Percentiles rank a stretch among this genome's conserved stretches.
phyloP scores from a whole-genome alignment of 2,329 filamentous ascomycete genomes.

The Epichloe festucae region DNA sequence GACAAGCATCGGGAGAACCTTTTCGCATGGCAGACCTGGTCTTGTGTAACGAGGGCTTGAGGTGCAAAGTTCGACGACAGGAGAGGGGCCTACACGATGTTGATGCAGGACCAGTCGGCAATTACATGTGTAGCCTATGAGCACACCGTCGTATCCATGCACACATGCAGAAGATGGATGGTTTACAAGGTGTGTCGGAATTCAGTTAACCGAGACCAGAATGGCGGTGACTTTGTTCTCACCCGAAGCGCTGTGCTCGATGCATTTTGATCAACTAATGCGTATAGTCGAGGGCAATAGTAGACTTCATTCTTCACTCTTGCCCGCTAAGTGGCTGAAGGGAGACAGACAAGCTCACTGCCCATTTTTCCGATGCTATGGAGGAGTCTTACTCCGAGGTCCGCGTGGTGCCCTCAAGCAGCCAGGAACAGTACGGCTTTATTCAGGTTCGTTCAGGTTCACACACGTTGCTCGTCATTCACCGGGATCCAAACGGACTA shows the following conservation, averaged over 20 bases:
- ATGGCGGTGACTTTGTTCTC: conserved; percentile 3
- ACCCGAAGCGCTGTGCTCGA: background rate
- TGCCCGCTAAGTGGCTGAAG: background rate
- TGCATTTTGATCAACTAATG: background rate
- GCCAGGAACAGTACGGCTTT: background rate
- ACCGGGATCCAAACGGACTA: background rate
- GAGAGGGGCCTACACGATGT: conserved; percentile 2
- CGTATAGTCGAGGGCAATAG: background rate
- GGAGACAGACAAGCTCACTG: background rate
- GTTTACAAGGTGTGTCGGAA: background rate
- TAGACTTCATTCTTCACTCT: background rate
- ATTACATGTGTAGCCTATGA: background rate
- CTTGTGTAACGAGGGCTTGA: conserved; percentile 2
- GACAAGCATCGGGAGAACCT: conserved; percentile 3
- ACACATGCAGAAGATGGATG: conserved; percentile 1
- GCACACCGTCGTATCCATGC: background rate
- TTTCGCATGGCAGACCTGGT: conserved; percentile 3
- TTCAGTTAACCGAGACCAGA: conserved; percentile 5
- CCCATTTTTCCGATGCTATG: background rate
- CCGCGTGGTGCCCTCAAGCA: background rate
- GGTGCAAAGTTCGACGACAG: background rate
- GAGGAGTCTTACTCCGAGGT: background rate
- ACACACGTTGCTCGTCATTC: background rate
- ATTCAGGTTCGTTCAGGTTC: background rate
- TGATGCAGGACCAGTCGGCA: background rate